Conservation (phyloP, 495 filamentous ascomycete species). For the Penicillium herquei region DNA sequence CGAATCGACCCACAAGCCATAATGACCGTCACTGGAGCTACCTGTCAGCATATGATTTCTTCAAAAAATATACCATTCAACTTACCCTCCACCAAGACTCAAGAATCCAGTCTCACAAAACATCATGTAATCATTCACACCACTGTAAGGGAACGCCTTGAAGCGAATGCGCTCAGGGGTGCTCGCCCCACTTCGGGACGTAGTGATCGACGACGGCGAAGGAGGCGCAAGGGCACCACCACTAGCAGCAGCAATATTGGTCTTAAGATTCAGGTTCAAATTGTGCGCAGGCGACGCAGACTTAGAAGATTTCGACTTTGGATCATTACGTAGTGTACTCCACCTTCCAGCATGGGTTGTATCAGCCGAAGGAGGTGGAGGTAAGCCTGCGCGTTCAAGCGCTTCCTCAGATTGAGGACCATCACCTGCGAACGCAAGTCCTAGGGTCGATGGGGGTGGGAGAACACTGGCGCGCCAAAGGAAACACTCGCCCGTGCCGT, state of each 20-base stretch:
- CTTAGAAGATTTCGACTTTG: constrained; percentile 20
- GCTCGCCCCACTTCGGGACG: constrained; percentile 36
- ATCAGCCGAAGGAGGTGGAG: constrained; percentile 73
- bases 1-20: constrained; percentile 90
- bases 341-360: constrained; percentile 67
- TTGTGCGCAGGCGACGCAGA: constrained; percentile 21
- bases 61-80: neutral
- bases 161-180: constrained; percentile 74
- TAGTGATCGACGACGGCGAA: constrained; percentile 25
- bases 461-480: constrained; percentile 83
- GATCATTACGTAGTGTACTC: constrained; percentile 58
- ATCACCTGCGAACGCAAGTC: constrained; percentile 41
- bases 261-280: constrained; percentile 29
- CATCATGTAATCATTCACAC: constrained; percentile 95
- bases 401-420: constrained; percentile 35
- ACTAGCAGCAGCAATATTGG: constrained; percentile 28
- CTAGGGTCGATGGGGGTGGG: constrained; percentile 40
- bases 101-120: constrained; percentile 86
- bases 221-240: constrained; percentile 28
- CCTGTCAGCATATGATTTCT: constrained; percentile 6
- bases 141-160: constrained; percentile 95
- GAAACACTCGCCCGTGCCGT: constrained; percentile 95
- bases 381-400: constrained; percentile 45
- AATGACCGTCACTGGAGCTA: constrained; percentile 70
- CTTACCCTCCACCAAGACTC: constrained; percentile 78